Percentiles rank a stretch among this genome's conserved stretches.
These are phyloP conservation scores for Ceratobasidium sp. DNA, from an alignment of 1,284 basidiomycete species.

Conservation along the genomic window DNA sequence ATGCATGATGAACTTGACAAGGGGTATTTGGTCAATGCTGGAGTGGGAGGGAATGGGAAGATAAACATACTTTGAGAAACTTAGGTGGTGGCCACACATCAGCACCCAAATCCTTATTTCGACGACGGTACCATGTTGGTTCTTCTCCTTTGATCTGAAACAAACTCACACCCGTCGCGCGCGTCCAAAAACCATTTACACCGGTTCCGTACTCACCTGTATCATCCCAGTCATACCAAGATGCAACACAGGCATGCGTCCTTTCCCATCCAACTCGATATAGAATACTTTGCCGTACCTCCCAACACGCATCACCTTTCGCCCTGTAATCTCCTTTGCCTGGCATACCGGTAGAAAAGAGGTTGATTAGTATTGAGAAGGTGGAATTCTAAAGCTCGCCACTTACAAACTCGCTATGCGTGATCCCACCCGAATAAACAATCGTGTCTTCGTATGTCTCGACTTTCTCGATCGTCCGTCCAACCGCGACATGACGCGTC, in stretches of 20 bases:
- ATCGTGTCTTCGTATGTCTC: conserved; percentile 74
- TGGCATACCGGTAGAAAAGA: conserved; percentile 52
- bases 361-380: conserved; percentile 19
- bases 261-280: conserved; percentile 71
- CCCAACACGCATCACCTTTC: conserved; percentile 68
- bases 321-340: conserved; percentile 68
- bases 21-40: not conserved
- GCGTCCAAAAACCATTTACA: not conserved
- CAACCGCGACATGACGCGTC: conserved; percentile 65
- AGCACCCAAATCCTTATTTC: conserved; percentile 60
- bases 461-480: conserved; percentile 68
- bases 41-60: conserved; percentile 25
- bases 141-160: conserved; percentile 70
- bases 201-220: conserved; percentile 60
- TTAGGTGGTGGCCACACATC: conserved; percentile 77
- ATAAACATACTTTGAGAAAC: conserved; percentile 69
- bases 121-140: conserved; percentile 71
- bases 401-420: conserved; percentile 74
- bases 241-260: conserved; percentile 75
- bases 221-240: conserved; percentile 89
- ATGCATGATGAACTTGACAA: conserved; percentile 70
- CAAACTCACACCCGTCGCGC: conserved; percentile 12
- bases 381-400: not conserved
- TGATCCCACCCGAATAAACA: conserved; percentile 69
- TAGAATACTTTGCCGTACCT: conserved; percentile 86